Evolutionary conservation across 2,329 filamentous ascomycete genomes (phyloP), one percentile per base, ranked within the genome.

Genomic region (Xylaria arbuscula): DNA sequence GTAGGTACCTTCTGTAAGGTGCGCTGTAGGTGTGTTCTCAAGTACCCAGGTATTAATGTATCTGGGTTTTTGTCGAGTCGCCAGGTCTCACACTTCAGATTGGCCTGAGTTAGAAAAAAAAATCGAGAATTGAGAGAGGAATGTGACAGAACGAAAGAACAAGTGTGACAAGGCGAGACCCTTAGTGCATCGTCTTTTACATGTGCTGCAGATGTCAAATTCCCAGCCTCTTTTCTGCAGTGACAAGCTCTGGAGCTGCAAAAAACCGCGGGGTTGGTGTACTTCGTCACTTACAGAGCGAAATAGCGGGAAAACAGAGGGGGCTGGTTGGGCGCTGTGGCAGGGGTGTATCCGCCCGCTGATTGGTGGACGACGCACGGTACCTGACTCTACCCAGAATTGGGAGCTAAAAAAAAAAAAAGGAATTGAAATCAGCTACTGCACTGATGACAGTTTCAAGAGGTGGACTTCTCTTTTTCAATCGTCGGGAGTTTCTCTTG

Each of bases 211-310:
- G 53, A 64, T 64, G 63, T 67, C 64, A 50, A 60, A 59, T 73
- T 68, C 74, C 75, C 75, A 76, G 67, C 74, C 75, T 73, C 74
- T 72, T 72, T 72, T 73, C 51, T 62, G 34, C 62, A 59, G 59
- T 68, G 71, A 70, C 66, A 62, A 67, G 60, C 68, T 63, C 65
- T 55, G n/a, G 38, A 51, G 64, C 64, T 66, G 67, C 60, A 50
- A 72, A 75, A 76, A 76, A 72, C 66, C 74, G 75, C 75, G 75
- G 75, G 75, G 75, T 72, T 77, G 75, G 75, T 72, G 70, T 65
- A 66, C 47, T 62, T 42, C 5, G 64, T 61, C 63, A 66, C 59
- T 45, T 69, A 65, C 67, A 32, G 67, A 67, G 53, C 50, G 59
- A 62, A 63, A 70, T 51, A 58, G 55, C 24, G 55, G 32, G 51